phyloP scores from a whole-genome alignment of 208 protist genomes.

The Trypanosoma melophagium region DNA sequence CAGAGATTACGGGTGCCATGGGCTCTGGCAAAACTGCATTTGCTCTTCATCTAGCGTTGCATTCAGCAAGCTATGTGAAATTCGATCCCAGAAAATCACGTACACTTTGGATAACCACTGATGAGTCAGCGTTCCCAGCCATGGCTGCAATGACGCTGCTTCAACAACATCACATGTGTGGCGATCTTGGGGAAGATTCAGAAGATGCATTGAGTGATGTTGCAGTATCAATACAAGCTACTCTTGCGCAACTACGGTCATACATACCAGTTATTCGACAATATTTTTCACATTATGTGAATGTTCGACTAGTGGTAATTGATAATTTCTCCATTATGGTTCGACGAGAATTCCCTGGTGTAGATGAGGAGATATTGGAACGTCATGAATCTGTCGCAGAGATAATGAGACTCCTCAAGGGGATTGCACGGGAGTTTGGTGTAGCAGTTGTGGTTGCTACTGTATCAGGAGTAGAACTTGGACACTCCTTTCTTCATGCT shows the following conservation, averaged over 20 bases:
- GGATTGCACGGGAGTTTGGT: slow-evolving; percentile 35
- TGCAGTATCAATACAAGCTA: slow-evolving; percentile 1
- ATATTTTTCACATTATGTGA: background rate
- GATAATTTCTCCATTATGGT: slow-evolving; percentile 57
- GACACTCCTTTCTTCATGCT: slow-evolving; percentile 59
- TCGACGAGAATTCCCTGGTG: slow-evolving; percentile 38
- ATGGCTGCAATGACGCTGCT: slow-evolving; percentile 11
- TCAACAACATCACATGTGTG: slow-evolving; percentile 7
- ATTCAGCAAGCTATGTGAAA: background rate
- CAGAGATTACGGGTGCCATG: slow-evolving; percentile 49
- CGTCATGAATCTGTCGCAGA: slow-evolving; percentile 46
- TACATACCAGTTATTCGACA: slow-evolving; percentile 11
- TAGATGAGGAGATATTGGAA: slow-evolving; percentile 39
- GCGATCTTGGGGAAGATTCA: background rate
- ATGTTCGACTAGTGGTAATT: slow-evolving; percentile 51
- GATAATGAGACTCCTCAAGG: slow-evolving; percentile 54
- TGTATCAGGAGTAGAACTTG: slow-evolving; percentile 37
- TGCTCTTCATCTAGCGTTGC: slow-evolving; percentile 24
- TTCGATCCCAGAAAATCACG: background rate
- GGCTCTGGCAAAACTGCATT: slow-evolving; percentile 40
- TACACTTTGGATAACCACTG: slow-evolving; percentile 25
- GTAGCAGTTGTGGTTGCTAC: slow-evolving; percentile 47
- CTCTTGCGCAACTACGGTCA: slow-evolving; percentile 15
- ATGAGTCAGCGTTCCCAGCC: slow-evolving; percentile 13
- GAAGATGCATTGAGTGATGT: slow-evolving; percentile 17